Percentiles rank a stretch among this genome's conserved stretches.
phyloP scores from a whole-genome alignment of 73 alveolate genomes.

The Paramecium pentaurelia region DNA sequence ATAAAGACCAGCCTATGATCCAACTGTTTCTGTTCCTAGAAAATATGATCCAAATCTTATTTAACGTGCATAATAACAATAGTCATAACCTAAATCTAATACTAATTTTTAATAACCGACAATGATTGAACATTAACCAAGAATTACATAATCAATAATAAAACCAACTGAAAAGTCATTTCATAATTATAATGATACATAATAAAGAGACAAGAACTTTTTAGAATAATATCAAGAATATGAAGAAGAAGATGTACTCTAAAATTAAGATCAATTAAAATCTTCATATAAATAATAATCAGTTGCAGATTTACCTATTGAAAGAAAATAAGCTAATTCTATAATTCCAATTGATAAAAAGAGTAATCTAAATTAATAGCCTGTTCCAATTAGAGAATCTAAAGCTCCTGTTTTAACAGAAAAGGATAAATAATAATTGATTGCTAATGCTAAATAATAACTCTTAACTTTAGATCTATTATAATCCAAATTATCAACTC shows the following conservation, averaged over 20 bases:
- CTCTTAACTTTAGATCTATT: background rate
- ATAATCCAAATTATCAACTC: background rate
- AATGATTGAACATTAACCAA: background rate
- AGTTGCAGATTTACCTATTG: background rate
- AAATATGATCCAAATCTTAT: background rate
- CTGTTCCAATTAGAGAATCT: background rate
- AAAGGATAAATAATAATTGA: background rate
- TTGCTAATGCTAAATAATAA: background rate
- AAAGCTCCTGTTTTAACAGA: background rate
- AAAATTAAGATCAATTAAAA: background rate
- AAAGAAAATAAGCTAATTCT: background rate
- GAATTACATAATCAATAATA: background rate
- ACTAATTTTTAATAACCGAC: background rate
- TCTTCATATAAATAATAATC: background rate
- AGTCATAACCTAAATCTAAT: background rate
- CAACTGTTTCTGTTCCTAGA: background rate
- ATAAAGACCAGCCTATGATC: background rate
- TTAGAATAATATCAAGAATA: background rate
- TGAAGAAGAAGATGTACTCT: background rate
- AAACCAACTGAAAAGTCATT: background rate
- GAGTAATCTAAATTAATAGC: background rate
- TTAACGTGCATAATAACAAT: background rate
- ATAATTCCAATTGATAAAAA: background rate
- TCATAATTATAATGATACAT: background rate
- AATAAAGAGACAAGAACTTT: background rate